Base-by-base conservation (phyloP, 805 yeast species). In the Jamesozyma hellenica region DNA sequence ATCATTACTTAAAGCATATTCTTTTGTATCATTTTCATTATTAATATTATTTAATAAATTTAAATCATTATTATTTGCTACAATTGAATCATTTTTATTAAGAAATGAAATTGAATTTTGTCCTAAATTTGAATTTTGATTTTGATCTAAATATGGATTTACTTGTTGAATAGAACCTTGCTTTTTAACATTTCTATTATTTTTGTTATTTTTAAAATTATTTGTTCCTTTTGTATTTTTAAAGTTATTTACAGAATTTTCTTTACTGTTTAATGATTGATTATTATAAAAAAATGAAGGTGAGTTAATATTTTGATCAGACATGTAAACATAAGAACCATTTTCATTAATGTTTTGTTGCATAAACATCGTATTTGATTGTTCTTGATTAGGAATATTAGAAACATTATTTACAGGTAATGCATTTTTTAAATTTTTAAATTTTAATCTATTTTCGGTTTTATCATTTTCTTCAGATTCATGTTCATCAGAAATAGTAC, bases 61-160 rank as follows among this genome's bases (percentile, higher is more conserved):
- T n/a, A n/a, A n/a, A n/a, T n/a, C n/a, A n/a, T n/a, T n/a, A n/a
- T n/a, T n/a, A n/a, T n/a, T n/a, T 37, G 34, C 38, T 46, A 23
- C 42, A 46, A 33, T 38, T 4, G 51, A 30, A 11, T 52, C 34
- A 29, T 55, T 52, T 32, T 38, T 38, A 10, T 32, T 25, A 16
- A 27, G 33, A 21, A 32, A 38, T 19, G 41, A 32, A 7, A 33
- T 13, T 16, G 28, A 21, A 12, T 19, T 2, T 34, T 38, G 41
- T 14, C 28, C 12, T n/a, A 6, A 7, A 11, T 21, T 29, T 17
- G 16, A 18, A 38, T 28, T 38, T 25, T 33, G 37, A 9, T 28
- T 12, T 34, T 38, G 37, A 14, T 53, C 54, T 33, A 52, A 35
- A 36, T 53, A 55, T 23, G 58, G 58, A 28, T 55, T 55, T 1